phyloP scores from a whole-genome alignment of 2,329 filamentous ascomycete genomes.

The Cladosporium sp. region DNA sequence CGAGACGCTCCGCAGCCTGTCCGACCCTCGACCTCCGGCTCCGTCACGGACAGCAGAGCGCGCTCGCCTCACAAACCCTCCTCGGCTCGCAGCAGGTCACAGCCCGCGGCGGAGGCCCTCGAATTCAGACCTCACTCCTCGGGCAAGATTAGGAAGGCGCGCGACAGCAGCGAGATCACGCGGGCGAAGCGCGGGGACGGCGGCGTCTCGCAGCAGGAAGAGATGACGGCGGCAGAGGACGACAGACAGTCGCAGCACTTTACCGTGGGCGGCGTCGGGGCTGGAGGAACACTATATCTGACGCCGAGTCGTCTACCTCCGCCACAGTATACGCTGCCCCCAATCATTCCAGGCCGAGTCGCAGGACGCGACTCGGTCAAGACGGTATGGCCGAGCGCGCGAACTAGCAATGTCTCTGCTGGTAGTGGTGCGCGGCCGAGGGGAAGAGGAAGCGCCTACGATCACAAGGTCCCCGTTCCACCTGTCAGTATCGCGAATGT shows the following conservation, averaged over 20 bases:
- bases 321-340: slow-evolving; percentile 18
- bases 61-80: not conserved
- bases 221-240: slow-evolving; percentile 12
- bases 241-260: slow-evolving; percentile 33
- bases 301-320: slow-evolving; percentile 32
- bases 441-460: slow-evolving; percentile 5
- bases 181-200: slow-evolving; percentile 12
- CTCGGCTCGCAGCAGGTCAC: not conserved
- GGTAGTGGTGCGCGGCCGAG: not conserved
- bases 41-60: slow-evolving; percentile 1
- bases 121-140: not conserved
- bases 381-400: slow-evolving; percentile 8
- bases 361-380: slow-evolving; percentile 15
- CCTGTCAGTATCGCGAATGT: slow-evolving; percentile 21
- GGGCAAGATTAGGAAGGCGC: slow-evolving; percentile 19
- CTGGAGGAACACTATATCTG: slow-evolving; percentile 43
- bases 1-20: slow-evolving; percentile 19
- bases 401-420: not conserved
- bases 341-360: slow-evolving; percentile 25
- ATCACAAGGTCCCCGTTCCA: slow-evolving; percentile 16
- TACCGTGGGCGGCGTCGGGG: slow-evolving; percentile 42
- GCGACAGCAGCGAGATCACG: slow-evolving; percentile 19
- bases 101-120: not conserved
- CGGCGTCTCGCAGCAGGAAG: not conserved
- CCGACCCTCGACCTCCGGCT: slow-evolving; percentile 14